These are phyloP conservation scores for Fusarium sacchari DNA, from an alignment of 2,329 filamentous ascomycete genomes.

Conservation along the genomic window DNA sequence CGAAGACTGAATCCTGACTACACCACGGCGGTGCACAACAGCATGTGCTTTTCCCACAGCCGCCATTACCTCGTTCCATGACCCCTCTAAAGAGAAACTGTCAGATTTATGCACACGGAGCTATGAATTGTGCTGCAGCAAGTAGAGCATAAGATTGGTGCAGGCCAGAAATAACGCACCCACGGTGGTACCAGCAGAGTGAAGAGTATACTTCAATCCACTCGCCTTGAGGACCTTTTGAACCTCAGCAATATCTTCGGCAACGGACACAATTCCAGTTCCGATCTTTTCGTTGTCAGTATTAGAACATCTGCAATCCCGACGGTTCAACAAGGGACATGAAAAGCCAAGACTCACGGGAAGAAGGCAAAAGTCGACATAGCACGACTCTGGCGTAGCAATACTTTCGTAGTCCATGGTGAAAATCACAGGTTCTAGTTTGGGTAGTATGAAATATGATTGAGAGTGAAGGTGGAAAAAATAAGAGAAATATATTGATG, in stretches of 20 bases:
- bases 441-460: neutral
- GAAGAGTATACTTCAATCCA: constrained; percentile 86
- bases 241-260: constrained; percentile 86
- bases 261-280: constrained; percentile 78
- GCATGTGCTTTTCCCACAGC: constrained; percentile 88
- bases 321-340: no score
- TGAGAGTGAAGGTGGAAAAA: neutral
- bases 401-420: constrained; percentile 60
- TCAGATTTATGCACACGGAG: neutral
- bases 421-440: neutral
- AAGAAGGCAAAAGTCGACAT: constrained; percentile 91
- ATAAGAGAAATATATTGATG: neutral
- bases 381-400: constrained; percentile 77
- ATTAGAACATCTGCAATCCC: constrained; percentile 6
- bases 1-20: constrained; percentile 85
- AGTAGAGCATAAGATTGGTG: neutral
- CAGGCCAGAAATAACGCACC: constrained; percentile 64
- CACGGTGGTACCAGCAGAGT: constrained; percentile 92
- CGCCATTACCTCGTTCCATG: constrained; percentile 88
- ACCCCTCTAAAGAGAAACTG: constrained; percentile 72
- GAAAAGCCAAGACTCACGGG: constrained; percentile 64
- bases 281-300: constrained; percentile 68
- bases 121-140: neutral
- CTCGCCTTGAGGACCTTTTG: constrained; percentile 85
- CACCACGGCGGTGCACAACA: constrained; percentile 79